Base-by-base conservation (phyloP, 441 rosid genomes). In the Isatis lusitanica region DNA sequence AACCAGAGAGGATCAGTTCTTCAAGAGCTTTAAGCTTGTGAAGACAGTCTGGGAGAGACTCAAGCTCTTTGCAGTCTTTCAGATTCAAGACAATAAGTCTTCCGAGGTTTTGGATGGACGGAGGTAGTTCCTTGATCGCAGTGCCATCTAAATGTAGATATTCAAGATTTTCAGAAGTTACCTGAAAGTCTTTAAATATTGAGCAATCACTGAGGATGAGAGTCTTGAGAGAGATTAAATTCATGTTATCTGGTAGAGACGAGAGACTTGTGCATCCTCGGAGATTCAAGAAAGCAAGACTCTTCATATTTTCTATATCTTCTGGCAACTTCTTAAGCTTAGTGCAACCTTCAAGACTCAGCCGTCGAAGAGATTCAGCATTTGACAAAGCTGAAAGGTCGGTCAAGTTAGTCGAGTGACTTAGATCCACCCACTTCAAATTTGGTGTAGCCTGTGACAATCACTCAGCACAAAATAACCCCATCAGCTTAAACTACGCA, bases 341-440 rank as follows among this genome's bases (percentile, higher is more conserved):
- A 9, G 63, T 11, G 43, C 73, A 68, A 4, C 73, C 73, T 68
- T 68, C 73, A 28, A 68, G 73, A 18, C 56, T 69, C 47, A 69
- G 3, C 31, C 73, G 56, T 3, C 31, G 31, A 16, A 12, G 31
- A 28, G 31, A 28, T 28, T 28, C 4, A 28, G 31, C 31, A 28
- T 28, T 28, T 28, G 31, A 28, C 31, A 28, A 28, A 28, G 31
- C 31, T 28, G 31, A 28, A 28, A 28, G 31, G 31, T 28, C 31
- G 31, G 31, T 28, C 31, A 28, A 28, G 31, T 28, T 28, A 28
- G 31, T 28, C 31, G 31, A 28, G 4, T 28, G 31, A 28, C 31
- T 28, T 4, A 48, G 69, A 72, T 72, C 76, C 0, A 72, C 56
- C 76, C 63, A 72, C 63, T 62, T 72, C 44, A 72, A 21, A 4